Percentiles rank a stretch among this genome's conserved stretches.
phyloP scores from a whole-genome alignment of 2,329 filamentous ascomycete species.

The Colletotrichum spinosum region DNA sequence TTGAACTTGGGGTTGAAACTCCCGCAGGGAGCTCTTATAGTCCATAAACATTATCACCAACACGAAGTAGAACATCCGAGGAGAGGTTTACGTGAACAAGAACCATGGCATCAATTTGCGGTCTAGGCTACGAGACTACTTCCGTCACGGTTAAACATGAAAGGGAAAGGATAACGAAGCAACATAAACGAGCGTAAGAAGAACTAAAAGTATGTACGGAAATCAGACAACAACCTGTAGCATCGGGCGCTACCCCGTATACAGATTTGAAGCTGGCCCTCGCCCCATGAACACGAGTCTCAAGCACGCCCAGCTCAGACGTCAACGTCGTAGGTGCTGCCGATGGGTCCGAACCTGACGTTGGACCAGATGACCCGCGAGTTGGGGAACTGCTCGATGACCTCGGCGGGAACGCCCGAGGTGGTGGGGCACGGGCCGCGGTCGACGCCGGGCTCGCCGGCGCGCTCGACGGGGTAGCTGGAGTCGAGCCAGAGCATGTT shows the following conservation, averaged over 20 bases:
- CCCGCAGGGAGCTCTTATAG: no score
- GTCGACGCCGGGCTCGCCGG: conserved; percentile 51
- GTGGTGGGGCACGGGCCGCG: conserved; percentile 59
- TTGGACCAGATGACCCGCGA: conserved; percentile 60
- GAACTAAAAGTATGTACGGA: no score
- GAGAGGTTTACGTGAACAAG: no score
- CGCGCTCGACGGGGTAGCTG: conserved; percentile 57
- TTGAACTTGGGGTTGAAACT: no score
- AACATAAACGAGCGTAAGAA: no score
- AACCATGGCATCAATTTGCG: no score
- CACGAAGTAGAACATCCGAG: no score
- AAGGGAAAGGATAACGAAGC: no score
- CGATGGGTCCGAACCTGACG: conserved; percentile 61
- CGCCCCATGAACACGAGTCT: neutral
- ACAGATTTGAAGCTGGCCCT: neutral
- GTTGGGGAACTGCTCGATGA: conserved; percentile 53
- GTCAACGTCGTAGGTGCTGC: conserved; percentile 49
- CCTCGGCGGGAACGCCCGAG: conserved; percentile 56
- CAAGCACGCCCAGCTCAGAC: neutral
- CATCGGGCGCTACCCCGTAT: neutral
- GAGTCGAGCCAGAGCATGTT: conserved; percentile 76
- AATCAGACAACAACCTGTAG: no score
- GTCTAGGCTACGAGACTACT: no score
- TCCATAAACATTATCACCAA: no score
- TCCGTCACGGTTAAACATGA: no score